Percentiles rank a stretch among this genome's conserved stretches.
These are phyloP conservation scores for Fusarium sp. DNA, from an alignment of 2,329 filamentous ascomycete species.

Conservation along the genomic window DNA sequence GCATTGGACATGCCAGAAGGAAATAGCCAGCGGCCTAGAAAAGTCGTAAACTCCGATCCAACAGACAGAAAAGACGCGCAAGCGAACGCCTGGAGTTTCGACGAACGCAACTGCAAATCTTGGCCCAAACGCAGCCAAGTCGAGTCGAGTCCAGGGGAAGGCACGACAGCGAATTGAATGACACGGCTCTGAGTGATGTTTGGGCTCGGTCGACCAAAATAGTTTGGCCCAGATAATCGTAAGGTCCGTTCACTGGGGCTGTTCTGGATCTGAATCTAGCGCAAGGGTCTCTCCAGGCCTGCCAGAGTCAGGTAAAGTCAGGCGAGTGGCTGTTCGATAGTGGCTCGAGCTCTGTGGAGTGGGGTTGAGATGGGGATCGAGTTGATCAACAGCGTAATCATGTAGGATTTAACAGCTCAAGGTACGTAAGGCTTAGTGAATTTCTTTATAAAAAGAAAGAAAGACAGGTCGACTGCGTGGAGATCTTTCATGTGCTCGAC, in stretches of 20 bases:
- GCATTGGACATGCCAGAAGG: slow-evolving; percentile 3
- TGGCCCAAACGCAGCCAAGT: slow-evolving; percentile 2
- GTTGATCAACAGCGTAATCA: slow-evolving; percentile 31
- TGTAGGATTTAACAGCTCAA: slow-evolving; percentile 15
- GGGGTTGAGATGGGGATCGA: slow-evolving; percentile 28
- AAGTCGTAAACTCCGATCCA: slow-evolving; percentile 1
- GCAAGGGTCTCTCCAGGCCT: slow-evolving; percentile 22
- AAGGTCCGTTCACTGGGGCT: slow-evolving; percentile 40
- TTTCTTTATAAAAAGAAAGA: slow-evolving; percentile 9
- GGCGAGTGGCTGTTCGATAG: slow-evolving; percentile 28
- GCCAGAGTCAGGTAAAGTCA: slow-evolving; percentile 14
- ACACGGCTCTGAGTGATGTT: slow-evolving; percentile 33
- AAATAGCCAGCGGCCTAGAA: slow-evolving; percentile 11
- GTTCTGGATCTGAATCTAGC: slow-evolving; percentile 45
- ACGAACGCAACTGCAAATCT: slow-evolving; percentile 19
- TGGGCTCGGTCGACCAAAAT: slow-evolving; percentile 43
- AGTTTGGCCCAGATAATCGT: slow-evolving; percentile 39
- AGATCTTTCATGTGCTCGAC: slow-evolving; percentile 3
- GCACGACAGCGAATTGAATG: slow-evolving; percentile 39
- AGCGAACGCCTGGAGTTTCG: slow-evolving; percentile 25
- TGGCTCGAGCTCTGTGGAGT: slow-evolving; percentile 37
- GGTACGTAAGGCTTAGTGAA: slow-evolving; percentile 30
- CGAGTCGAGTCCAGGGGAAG: slow-evolving; percentile 1
- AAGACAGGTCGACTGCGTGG: neutral
- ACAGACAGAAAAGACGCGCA: slow-evolving; percentile 18